Conservation (phyloP, 768 basidiomycete species). For the Phylloporus sp. region DNA sequence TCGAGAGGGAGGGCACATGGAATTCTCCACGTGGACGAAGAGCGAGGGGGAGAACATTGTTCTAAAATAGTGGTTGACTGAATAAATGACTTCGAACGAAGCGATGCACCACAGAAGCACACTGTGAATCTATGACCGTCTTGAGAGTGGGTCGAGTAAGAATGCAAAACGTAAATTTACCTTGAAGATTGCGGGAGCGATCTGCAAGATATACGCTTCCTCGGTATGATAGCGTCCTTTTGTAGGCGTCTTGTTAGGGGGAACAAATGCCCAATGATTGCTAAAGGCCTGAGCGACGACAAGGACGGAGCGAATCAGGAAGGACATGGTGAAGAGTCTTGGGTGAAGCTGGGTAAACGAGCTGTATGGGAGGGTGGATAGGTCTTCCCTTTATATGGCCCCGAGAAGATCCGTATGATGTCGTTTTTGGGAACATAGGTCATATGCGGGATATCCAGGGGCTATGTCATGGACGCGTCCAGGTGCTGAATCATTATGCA, state of each 20-base stretch:
- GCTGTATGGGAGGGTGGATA: background rate
- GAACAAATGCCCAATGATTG: conserved; percentile 51
- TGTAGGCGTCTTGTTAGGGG: conserved; percentile 51
- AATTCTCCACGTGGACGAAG: conserved; percentile 30
- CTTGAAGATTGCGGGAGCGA: conserved; percentile 56
- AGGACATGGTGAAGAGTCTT: conserved; percentile 37
- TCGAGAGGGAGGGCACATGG: conserved; percentile 30
- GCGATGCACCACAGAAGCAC: conserved; percentile 49
- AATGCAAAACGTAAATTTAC: conserved; percentile 25
- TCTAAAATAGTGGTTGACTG: conserved; percentile 29
- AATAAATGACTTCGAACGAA: conserved; percentile 46
- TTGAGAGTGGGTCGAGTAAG: background rate
- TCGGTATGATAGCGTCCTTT: conserved; percentile 53
- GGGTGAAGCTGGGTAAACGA: background rate
- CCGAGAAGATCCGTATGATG: background rate
- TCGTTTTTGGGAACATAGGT: conserved; percentile 1
- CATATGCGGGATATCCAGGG: background rate
- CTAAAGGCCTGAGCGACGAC: conserved; percentile 46
- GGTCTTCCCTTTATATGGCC: conserved; percentile 14
- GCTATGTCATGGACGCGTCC: background rate
- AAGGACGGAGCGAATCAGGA: conserved; percentile 42
- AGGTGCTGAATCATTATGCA: background rate
- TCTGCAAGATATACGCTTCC: conserved; percentile 48
- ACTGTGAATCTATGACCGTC: conserved; percentile 42
- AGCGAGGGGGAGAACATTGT: conserved; percentile 33